Evolutionary conservation across 352 stramenopile species (phyloP), one percentile per base, ranked within the genome.

Genomic region (Pythium grandisporangium): DNA sequence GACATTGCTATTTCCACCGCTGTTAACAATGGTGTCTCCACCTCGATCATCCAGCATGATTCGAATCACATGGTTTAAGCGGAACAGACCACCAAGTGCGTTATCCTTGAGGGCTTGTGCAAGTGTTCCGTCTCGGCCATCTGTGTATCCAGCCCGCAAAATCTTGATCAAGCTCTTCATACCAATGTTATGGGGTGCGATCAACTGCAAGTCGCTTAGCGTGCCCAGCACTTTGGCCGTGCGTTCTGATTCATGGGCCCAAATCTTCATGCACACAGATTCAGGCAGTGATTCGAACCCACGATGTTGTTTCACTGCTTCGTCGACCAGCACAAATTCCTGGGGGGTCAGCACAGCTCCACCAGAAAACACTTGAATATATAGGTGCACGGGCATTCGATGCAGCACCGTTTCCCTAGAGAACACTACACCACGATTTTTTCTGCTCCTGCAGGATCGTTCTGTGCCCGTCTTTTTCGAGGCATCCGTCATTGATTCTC

Each of bases 131-230:
- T 87, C 71, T 24, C 63, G 61, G 10, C 68, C 69, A 45, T 89
- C 77, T 2, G 73, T 77, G 52, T 87, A 85, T 1, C 70, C 72
- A 0, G 74, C 58, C 25, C 58, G 63, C 37, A 93, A 52, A 27
- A 90, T 83, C 41, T 81, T 71, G 36, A 81, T 67, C 22, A 93
- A 40, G 38, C 75, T 73, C 37, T 75, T 75, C 70, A 90, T 88
- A n/a, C 76, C 71, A 20, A 93, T 85, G 19, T 86, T 86, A 56
- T 90, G 70, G 1, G 80, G 66, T n/a, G 63, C 34, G 13, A 93
- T 64, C 19, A 93, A 50, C 11, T 69, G 58, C 14, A 93, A 39
- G 49, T 90, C 76, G 2, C 61, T 69, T 22, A 93, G 45, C 20
- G 70, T 84, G 7, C 76, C 75, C 23, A 93, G 42, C 23, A 90